A percentile compares a stretch with the other conserved stretches of the same genome.
These are phyloP conservation scores for Sclerotinia borealis DNA, from an alignment of 2,329 filamentous ascomycete genomes.

Conservation along the genomic window DNA sequence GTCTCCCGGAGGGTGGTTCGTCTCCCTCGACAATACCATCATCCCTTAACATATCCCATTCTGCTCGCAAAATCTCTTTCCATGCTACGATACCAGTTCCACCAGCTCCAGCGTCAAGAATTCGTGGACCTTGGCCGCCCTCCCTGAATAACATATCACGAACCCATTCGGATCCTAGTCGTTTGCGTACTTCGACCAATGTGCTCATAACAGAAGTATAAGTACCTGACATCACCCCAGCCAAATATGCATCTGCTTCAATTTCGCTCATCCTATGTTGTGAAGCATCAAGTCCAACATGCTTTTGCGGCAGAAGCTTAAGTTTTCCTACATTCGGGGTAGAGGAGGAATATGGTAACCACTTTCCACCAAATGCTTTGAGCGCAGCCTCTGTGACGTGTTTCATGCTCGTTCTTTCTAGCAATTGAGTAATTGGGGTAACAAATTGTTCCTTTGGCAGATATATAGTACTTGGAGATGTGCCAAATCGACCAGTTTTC, in stretches of 20 bases:
- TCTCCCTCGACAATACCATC: conserved; percentile 38
- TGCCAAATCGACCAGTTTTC: conserved; percentile 64
- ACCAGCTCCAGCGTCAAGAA: conserved; percentile 69
- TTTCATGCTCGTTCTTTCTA: conserved; percentile 62
- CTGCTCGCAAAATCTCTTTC: conserved; percentile 70
- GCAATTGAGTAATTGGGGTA: conserved; percentile 61
- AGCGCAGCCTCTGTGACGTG: conserved; percentile 71
- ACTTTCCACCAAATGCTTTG: conserved; percentile 67
- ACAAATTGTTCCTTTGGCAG: conserved; percentile 66
- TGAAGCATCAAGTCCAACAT: conserved; percentile 57
- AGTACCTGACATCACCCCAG: conserved; percentile 61
- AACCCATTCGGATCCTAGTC: conserved; percentile 67
- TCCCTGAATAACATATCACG: conserved; percentile 53
- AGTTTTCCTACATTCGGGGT: conserved; percentile 50
- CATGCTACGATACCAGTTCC: conserved; percentile 71
- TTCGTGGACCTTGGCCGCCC: conserved; percentile 49
- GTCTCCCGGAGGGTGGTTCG: conserved; percentile 60
- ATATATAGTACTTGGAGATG: conserved; percentile 66
- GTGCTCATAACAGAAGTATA: conserved; percentile 63
- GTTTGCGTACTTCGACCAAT: conserved; percentile 66
- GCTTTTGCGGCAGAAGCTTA: conserved; percentile 54
- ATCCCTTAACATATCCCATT: conserved; percentile 67
- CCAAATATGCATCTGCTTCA: conserved; percentile 67
- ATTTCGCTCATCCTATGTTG: conserved; percentile 66
- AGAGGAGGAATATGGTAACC: conserved; percentile 69